Conservation (phyloP, 176 grass and related monocot species). For the Saccharum spontaneum region DNA sequence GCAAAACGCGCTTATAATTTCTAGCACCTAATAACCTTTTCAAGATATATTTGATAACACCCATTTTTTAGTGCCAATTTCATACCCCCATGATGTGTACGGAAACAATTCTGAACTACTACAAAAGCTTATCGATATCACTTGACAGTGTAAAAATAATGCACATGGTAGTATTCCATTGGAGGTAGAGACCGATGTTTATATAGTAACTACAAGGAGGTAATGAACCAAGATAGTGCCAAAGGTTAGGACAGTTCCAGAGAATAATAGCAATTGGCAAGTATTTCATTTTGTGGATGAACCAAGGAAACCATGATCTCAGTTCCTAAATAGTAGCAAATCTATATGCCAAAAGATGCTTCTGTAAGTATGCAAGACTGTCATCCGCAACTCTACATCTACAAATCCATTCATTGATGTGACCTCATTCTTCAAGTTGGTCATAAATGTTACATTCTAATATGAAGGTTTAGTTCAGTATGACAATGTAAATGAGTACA, state of each 20-base stretch:
- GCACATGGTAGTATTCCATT: not conserved
- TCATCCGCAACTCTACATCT: not conserved
- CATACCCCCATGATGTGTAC: not conserved
- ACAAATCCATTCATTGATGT: not conserved
- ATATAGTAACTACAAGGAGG: not conserved
- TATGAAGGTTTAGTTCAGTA: conserved; percentile 4
- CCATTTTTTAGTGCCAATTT: not conserved
- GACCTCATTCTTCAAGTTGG: conserved; percentile 18
- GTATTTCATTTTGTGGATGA: not conserved
- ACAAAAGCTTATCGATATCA: conserved; percentile 2
- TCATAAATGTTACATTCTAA: conserved; percentile 8
- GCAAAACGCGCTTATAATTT: not conserved
- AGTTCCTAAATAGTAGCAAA: conserved; percentile 25
- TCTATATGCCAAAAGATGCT: conserved; percentile 10
- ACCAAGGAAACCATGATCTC: not conserved
- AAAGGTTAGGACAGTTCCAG: not conserved
- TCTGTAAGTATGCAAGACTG: not conserved
- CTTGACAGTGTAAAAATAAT: not conserved
- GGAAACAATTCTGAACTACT: conserved; percentile 10
- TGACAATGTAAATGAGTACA: not conserved
- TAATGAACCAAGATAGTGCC: conserved; percentile 6
- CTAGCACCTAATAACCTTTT: not conserved
- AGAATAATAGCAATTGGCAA: not conserved
- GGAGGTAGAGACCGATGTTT: not conserved
- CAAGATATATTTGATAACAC: conserved; percentile 10